phyloP scores from a whole-genome alignment of 2,329 filamentous ascomycete species.

The Taxawa tesnikishii region DNA sequence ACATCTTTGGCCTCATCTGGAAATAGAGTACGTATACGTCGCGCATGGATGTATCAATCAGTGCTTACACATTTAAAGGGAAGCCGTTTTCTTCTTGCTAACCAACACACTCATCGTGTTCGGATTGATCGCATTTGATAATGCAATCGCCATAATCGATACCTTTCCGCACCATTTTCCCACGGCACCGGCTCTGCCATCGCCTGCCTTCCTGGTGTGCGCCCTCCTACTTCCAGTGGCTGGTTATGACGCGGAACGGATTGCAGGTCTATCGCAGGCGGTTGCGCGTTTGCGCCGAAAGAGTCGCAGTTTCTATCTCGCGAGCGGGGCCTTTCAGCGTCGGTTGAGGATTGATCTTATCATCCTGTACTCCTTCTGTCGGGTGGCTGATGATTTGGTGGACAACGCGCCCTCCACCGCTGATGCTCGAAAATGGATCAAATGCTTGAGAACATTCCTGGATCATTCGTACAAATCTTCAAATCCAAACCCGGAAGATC shows the following conservation, averaged over 20 bases:
- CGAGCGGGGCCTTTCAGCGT: constrained; percentile 56
- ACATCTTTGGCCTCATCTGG: constrained; percentile 51
- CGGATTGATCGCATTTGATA: constrained; percentile 56
- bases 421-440: constrained; percentile 47
- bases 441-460: constrained; percentile 45
- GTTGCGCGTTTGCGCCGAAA: constrained; percentile 47
- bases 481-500: constrained; percentile 13
- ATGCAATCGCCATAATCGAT: constrained; percentile 52
- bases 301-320: constrained; percentile 63
- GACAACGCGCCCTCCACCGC: constrained; percentile 45
- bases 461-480: constrained; percentile 35
- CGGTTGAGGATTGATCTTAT: constrained; percentile 56
- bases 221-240: constrained; percentile 38
- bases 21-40: constrained; percentile 49
- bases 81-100: constrained; percentile 60
- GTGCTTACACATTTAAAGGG: too few species aligned
- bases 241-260: constrained; percentile 44
- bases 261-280: constrained; percentile 47
- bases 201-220: constrained; percentile 36
- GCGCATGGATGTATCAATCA: constrained; percentile 6
- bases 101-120: constrained; percentile 61
- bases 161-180: constrained; percentile 49
- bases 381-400: constrained; percentile 61
- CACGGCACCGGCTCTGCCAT: constrained; percentile 34
- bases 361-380: constrained; percentile 60